Evolutionary conservation across 2,329 filamentous ascomycete genomes (phyloP), one percentile per base, ranked within the genome.

Genomic region (Colletotrichum sp.): DNA sequence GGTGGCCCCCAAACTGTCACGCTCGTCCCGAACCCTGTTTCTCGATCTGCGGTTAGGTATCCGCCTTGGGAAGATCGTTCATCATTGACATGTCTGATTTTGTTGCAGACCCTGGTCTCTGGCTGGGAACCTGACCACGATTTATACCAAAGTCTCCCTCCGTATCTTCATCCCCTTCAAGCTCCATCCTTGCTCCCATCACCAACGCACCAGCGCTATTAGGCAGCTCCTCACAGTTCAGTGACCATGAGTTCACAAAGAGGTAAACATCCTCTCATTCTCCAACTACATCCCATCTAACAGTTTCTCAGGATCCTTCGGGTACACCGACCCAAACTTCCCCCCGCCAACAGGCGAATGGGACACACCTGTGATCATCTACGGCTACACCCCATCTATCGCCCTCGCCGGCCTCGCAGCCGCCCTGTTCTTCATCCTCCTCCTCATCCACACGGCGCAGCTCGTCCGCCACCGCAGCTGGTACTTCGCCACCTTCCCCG

Each of bases 301-400:
- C 72, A 76, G 11, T 75, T 78, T 19, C 34, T 11, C 3, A 75
- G 72, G 52, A 27, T 59, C n/a, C 13, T 64, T 59, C 72, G 80
- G 87, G 77, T 90, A 89, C 67, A 82, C 89, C 71, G 88, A 91
- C 79, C 89, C 89, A 39, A 85, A 88, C 80, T 90, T 88, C 72
- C 87, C 89, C 57, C 89, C 88, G 63, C 88, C 88, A 11, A 83
- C 84, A 52, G 85, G 85, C 6, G 78, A 83, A 3, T 85, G 85
- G 79, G 88, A 90, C 79, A 87, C 87, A 3, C 82, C 84, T n/a
- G 82, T 89, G 64, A 88, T 89, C 77, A 89, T 89, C 72, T 89
- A 89, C 79, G 87, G 89, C 78, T 88, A 89, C 83, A 87, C 85
- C 4, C 88, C 88, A 1, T 83, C 84, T n/a, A 84, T 89, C 75